These are phyloP conservation scores for Begonia loranthoides DNA, from an alignment of 306 rosid species.

Conservation along the genomic window DNA sequence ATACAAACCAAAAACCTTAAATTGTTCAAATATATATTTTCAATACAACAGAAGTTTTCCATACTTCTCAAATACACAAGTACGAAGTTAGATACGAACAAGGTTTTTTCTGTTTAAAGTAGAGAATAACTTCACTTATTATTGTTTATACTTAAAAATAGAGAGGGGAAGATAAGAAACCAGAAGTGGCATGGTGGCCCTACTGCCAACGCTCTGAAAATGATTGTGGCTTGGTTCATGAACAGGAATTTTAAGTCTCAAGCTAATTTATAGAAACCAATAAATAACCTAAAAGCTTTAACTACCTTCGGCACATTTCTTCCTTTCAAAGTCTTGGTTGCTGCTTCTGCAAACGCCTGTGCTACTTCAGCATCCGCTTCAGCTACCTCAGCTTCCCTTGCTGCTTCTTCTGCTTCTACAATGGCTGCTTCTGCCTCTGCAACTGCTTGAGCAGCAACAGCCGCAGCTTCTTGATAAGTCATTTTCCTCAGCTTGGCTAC, in stretches of 20 bases:
- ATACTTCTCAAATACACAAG: no score
- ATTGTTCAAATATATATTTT: no score
- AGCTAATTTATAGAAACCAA: background rate
- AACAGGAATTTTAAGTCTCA: background rate
- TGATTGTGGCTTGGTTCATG: no score
- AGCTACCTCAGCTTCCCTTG: conserved; percentile 78
- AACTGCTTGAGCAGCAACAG: conserved; percentile 80
- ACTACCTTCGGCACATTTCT: conserved; percentile 61
- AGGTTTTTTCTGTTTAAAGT: no score
- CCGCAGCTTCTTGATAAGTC: conserved; percentile 70
- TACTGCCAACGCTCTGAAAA: no score
- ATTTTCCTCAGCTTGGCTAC: conserved; percentile 66
- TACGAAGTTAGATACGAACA: no score
- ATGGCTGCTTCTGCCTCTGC: conserved; percentile 83
- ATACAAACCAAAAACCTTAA: no score
- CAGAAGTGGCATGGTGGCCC: no score
- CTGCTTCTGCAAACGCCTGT: conserved; percentile 70
- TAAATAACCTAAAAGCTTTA: conserved; percentile 4
- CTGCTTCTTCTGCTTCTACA: conserved; percentile 89
- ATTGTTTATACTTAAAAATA: no score
- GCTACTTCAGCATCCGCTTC: conserved; percentile 92
- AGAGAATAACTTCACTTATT: no score
- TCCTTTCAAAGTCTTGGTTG: conserved; percentile 51
- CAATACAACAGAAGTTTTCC: no score
- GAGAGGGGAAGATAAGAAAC: no score